Evolutionary conservation across 2,329 filamentous ascomycete genomes (phyloP), one percentile per base, ranked within the genome.

Genomic region (Fusarium nisikadoi): DNA sequence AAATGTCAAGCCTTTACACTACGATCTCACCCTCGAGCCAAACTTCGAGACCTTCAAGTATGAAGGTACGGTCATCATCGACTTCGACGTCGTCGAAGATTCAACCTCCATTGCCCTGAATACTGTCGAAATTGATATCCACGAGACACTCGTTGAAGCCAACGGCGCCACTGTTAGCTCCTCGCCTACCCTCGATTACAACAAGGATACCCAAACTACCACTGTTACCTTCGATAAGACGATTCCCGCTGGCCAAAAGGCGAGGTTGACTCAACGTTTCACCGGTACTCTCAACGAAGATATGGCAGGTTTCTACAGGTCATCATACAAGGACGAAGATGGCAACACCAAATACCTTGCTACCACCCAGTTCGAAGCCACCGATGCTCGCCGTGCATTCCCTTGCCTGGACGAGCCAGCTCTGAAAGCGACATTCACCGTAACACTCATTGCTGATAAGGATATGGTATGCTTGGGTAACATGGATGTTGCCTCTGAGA

Each of bases 271-370:
- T 39, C 83, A 87, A 64, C 80, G 81, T 47, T 97, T 97, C 83
- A 91, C 89, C 14, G 94, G 94, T 43, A 88, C 86, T 46, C 85
- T 97, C 78, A 97, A 97, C 82, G 93, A 97, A 81, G 95, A 96
- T 84, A 97, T 98, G 94, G 95, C 95, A 53, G 95, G 95, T 52
- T 98, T 98, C 88, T 98, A 98, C 84, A 91, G 95, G 65, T 97
- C 94, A 3, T 97, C 94, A 11, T 98, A 95, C 87, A 97, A 96
- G 86, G 91, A 90, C 68, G 84, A 89, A 53, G 90, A 96, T 78
- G 95, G 95, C 42, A 90, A 89, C 67, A 91, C 92, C 65, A 93
- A 93, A 74, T 92, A 95, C 80, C 87, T 98, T 79, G 95, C 95
- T 33, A 95, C 94, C 31, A 94, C 94, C 23, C 95, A 98, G 86